A percentile compares a stretch with the other conserved stretches of the same genome.
These are phyloP conservation scores for Fusarium siculi DNA, from an alignment of 2,329 filamentous ascomycete species.

Conservation along the genomic window DNA sequence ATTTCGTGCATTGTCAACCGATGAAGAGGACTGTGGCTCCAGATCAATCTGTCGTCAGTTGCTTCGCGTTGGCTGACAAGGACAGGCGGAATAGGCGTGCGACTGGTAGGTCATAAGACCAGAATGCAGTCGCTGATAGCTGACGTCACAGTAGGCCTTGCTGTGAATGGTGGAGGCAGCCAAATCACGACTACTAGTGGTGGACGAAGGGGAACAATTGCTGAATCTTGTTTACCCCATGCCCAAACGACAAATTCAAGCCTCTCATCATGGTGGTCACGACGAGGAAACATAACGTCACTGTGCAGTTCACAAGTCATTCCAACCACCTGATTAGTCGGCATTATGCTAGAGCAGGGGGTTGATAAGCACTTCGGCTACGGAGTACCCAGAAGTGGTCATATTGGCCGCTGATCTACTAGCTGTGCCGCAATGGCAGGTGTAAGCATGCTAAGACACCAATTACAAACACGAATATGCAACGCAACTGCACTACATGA, in stretches of 20 bases:
- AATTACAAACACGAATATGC: background rate
- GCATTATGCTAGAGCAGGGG: accelerated
- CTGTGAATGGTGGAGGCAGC: accelerated
- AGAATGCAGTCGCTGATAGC: accelerated
- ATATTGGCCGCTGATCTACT: background rate
- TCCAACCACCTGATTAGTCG: accelerated
- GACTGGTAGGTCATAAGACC: background rate
- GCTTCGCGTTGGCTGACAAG: too few relatives aligned
- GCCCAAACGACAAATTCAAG: background rate
- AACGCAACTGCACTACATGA: accelerated
- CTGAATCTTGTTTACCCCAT: accelerated
- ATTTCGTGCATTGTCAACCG: background rate
- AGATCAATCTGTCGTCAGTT: too few relatives aligned
- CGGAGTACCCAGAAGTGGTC: background rate
- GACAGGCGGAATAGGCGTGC: too few relatives aligned
- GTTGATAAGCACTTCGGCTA: accelerated
- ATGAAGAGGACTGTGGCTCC: accelerated
- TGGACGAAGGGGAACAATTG: accelerated
- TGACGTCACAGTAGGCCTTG: background rate
- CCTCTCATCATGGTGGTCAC: background rate
- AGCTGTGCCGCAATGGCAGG: background rate
- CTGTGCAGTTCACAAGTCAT: background rate
- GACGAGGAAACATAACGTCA: background rate
- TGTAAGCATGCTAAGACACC: background rate
- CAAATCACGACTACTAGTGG: accelerated